Conservation (phyloP, 1,284 basidiomycete genomes). For the Psilocybe mexicana region DNA sequence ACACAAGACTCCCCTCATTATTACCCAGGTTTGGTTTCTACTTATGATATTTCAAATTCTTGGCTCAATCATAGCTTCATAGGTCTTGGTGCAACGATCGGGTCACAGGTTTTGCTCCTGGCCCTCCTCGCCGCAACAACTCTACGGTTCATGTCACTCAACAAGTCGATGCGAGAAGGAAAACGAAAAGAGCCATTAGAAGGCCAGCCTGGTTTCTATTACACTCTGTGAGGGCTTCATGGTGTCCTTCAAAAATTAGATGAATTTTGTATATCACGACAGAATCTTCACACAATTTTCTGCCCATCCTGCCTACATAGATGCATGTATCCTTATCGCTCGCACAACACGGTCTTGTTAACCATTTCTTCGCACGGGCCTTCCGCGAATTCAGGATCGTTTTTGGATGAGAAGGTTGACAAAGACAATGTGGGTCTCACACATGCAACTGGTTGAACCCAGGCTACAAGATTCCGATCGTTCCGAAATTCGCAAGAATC, state of each 20-base stretch:
- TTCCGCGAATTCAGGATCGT: neutral
- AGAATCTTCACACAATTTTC: neutral
- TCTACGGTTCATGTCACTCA: conserved; percentile 36
- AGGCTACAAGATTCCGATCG: no score
- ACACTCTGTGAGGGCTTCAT: conserved; percentile 31
- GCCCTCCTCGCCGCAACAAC: conserved; percentile 34
- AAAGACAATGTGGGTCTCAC: neutral
- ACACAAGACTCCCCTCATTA: conserved; percentile 42
- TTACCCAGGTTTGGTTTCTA: conserved; percentile 35
- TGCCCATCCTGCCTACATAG: neutral
- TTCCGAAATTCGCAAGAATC: no score
- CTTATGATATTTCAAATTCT: conserved; percentile 1
- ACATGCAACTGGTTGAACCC: no score
- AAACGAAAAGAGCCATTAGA: conserved; percentile 37
- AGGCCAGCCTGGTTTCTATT: conserved; percentile 42
- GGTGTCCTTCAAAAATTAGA: conserved; percentile 6
- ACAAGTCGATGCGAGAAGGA: conserved; percentile 36
- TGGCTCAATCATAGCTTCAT: neutral
- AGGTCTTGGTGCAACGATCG: conserved; percentile 42
- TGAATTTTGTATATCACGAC: conserved; percentile 11
- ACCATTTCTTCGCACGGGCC: neutral
- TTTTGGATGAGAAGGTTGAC: neutral
- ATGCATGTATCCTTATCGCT: neutral
- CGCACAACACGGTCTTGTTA: neutral
- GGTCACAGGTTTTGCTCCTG: conserved; percentile 40